A percentile compares a stretch with the other conserved stretches of the same genome.
phyloP scores from a whole-genome alignment of 2,329 filamentous ascomycete genomes.

The Sporothrix humicola region DNA sequence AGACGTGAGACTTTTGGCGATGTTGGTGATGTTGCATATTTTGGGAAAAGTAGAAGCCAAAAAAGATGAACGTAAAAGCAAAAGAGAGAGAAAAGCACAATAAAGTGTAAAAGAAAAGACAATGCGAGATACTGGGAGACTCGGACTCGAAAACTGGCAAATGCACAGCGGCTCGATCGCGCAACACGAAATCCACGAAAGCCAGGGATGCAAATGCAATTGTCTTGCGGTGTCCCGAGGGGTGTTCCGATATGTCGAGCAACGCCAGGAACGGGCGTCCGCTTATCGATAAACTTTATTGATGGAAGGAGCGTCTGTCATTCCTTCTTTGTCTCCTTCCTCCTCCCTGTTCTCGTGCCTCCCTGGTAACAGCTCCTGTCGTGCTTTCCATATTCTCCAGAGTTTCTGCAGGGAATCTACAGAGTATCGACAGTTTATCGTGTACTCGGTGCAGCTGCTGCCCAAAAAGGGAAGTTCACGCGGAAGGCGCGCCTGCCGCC shows the following conservation, averaged over 20 bases:
- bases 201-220: slow-evolving; percentile 1
- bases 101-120: background rate
- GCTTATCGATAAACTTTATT: slow-evolving; percentile 21
- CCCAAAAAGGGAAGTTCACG: slow-evolving; percentile 9
- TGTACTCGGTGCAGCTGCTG: too few species aligned
- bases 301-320: background rate
- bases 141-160: background rate
- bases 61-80: background rate
- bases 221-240: slow-evolving; percentile 1
- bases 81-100: background rate
- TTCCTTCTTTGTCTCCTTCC: too few species aligned
- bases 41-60: background rate
- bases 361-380: background rate
- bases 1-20: too few species aligned
- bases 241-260: slow-evolving; percentile 20
- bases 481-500: background rate
- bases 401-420: too few species aligned
- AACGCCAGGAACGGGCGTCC: background rate
- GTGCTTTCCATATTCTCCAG: too few species aligned
- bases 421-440: too few species aligned
- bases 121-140: too few species aligned
- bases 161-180: background rate
- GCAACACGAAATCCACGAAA: background rate
- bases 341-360: background rate
- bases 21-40: slow-evolving; percentile 4